A percentile compares a stretch with the other conserved stretches of the same genome.
These are phyloP conservation scores for Nigrospora osmanthi DNA, from an alignment of 2,329 filamentous ascomycete genomes.

Conservation along the genomic window DNA sequence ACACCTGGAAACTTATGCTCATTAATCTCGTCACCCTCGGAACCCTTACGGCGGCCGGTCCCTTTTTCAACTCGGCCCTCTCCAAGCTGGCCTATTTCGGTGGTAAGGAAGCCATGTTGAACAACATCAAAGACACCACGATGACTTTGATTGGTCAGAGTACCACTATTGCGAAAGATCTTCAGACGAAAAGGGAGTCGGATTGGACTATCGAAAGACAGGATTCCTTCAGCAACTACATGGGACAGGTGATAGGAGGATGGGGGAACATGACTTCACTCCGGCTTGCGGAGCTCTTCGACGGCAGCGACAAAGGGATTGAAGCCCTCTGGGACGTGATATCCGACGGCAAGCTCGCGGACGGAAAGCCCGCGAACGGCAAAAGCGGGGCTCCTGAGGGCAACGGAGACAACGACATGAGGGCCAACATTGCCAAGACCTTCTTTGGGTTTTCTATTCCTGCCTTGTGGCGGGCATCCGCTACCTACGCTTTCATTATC, in stretches of 20 bases:
- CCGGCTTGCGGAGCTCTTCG: constrained; percentile 12
- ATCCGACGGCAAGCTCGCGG: constrained; percentile 18
- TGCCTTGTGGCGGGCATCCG: not conserved
- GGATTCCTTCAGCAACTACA: constrained; percentile 16
- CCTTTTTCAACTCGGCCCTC: constrained; percentile 19
- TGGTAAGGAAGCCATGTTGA: not conserved
- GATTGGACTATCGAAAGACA: constrained; percentile 17
- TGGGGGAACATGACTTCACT: constrained; percentile 13
- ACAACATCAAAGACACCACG: constrained; percentile 17
- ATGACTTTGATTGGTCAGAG: constrained; percentile 14
- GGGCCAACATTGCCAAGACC: constrained; percentile 4
- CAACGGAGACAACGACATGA: not conserved
- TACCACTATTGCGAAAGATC: constrained; percentile 17
- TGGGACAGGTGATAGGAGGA: constrained; percentile 15
- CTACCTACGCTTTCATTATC: not conserved
- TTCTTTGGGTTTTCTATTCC: not conserved
- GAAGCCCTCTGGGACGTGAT: constrained; percentile 13
- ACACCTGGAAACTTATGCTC: constrained; percentile 17
- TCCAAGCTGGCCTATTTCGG: constrained; percentile 10
- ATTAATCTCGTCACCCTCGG: constrained; percentile 19
- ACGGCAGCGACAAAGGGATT: constrained; percentile 13
- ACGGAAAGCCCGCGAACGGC: constrained; percentile 5
- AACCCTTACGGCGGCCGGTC: constrained; percentile 10
- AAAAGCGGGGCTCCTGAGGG: too few relatives aligned
- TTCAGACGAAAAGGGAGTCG: constrained; percentile 5